Percentiles rank a stretch among this genome's conserved stretches.
Conservation (phyloP, 2,329 filamentous ascomycete species). For the Penicillium crustosum region DNA sequence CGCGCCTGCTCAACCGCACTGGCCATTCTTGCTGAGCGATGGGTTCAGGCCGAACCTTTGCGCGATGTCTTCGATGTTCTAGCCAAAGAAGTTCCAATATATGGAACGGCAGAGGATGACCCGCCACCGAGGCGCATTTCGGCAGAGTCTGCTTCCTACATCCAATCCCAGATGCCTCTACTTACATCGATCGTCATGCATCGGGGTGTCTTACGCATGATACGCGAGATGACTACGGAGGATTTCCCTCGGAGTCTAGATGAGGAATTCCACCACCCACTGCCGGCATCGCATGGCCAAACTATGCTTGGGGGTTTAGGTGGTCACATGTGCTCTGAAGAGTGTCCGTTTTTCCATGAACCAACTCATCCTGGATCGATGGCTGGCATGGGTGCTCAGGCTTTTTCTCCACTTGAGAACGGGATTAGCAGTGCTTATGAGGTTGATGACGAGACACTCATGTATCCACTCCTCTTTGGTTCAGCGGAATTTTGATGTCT, state of each 20-base stretch:
- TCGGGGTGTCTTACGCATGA: constrained; percentile 15
- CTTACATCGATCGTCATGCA: constrained; percentile 14
- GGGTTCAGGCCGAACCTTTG: constrained; percentile 17
- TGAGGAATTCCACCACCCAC: not conserved
- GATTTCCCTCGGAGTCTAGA: constrained; percentile 10
- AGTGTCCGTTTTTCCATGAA: constrained; percentile 12
- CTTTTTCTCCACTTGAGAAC: not conserved
- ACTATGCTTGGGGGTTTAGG: not conserved
- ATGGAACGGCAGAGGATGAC: not conserved
- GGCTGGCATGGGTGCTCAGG: not conserved
- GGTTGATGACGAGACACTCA: constrained; percentile 2
- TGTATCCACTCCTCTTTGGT: constrained; percentile 5
- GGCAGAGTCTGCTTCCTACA: constrained; percentile 2
- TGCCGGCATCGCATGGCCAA: not conserved
- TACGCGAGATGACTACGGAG: constrained; percentile 12
- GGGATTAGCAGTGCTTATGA: not conserved
- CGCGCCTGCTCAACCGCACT: constrained; percentile 17
- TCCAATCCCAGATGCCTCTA: constrained; percentile 4
- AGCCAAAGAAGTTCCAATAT: constrained; percentile 7
- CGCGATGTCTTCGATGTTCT: constrained; percentile 18
- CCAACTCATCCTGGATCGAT: not conserved
- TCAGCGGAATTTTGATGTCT: not conserved
- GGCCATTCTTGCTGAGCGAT: constrained; percentile 18
- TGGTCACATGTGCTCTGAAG: constrained; percentile 10
- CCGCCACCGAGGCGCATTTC: constrained; percentile 1